phyloP scores from a whole-genome alignment of 495 filamentous ascomycete genomes.

The Xylaria scruposa region DNA sequence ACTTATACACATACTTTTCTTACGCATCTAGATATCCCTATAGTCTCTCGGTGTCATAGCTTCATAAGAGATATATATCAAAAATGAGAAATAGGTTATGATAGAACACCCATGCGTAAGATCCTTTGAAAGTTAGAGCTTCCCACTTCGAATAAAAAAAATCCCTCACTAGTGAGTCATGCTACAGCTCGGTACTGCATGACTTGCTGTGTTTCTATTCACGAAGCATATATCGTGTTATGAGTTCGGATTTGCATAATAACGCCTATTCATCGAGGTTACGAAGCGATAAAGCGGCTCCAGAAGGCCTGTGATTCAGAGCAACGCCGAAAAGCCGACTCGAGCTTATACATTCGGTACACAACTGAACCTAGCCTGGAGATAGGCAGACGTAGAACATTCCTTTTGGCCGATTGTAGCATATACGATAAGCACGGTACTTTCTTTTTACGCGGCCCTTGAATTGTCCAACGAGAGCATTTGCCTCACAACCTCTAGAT shows the following conservation, averaged over 20 bases:
- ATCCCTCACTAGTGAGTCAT: background rate
- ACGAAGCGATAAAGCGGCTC: background rate
- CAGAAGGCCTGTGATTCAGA: background rate
- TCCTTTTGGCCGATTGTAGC: constrained; percentile 7
- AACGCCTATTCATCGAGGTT: background rate
- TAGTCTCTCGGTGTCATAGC: background rate
- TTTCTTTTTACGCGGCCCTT: background rate
- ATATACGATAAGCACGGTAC: constrained; percentile 1
- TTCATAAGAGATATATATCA: background rate
- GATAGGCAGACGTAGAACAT: background rate
- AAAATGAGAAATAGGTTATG: background rate
- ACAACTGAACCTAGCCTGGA: background rate
- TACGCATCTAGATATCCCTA: background rate
- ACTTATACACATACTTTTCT: background rate
- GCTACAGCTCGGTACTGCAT: background rate
- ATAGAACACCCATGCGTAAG: background rate
- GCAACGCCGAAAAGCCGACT: background rate
- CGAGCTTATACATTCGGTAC: background rate
- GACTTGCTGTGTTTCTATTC: background rate
- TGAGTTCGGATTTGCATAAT: constrained; percentile 5
- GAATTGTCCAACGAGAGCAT: background rate
- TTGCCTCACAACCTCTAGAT: background rate
- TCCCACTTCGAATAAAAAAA: background rate
- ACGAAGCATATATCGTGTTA: background rate
- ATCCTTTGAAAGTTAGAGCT: background rate